Conservation (phyloP, 441 rosid species). For the Bocquillonia castaneifolia region DNA sequence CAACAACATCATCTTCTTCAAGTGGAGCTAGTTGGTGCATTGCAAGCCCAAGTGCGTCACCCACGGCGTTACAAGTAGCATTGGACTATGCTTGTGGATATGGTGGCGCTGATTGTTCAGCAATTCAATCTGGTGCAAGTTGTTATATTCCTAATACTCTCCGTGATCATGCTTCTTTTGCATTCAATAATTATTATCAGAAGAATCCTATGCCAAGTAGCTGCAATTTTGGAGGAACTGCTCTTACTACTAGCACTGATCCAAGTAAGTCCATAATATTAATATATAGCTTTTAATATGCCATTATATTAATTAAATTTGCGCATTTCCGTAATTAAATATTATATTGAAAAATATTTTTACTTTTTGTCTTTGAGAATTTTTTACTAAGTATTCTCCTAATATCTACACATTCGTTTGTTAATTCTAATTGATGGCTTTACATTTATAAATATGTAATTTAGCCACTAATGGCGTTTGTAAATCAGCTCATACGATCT, state of each 20-base stretch:
- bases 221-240: conserved; percentile 85
- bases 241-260: conserved; percentile 61
- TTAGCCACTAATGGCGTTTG: no score
- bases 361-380: no score
- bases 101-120: conserved; percentile 71
- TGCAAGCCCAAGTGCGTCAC: conserved; percentile 53
- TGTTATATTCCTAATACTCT: conserved; percentile 67
- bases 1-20: conserved; percentile 28
- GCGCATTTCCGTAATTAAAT: not conserved
- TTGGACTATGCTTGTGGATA: conserved; percentile 85
- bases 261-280: conserved; percentile 62
- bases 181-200: conserved; percentile 85
- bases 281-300: no score
- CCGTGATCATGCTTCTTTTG: conserved; percentile 80
- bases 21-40: conserved; percentile 76
- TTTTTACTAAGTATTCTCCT: no score
- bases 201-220: conserved; percentile 70
- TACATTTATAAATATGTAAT: no score
- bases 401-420: no score
- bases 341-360: not conserved
- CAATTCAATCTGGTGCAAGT: conserved; percentile 54
- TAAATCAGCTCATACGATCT: no score
- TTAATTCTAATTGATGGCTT: no score
- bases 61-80: conserved; percentile 55
- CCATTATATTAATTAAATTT: not conserved